Evolutionary conservation across 2,329 filamentous ascomycete genomes (phyloP).

Genomic region (Microdochium paspali): DNA sequence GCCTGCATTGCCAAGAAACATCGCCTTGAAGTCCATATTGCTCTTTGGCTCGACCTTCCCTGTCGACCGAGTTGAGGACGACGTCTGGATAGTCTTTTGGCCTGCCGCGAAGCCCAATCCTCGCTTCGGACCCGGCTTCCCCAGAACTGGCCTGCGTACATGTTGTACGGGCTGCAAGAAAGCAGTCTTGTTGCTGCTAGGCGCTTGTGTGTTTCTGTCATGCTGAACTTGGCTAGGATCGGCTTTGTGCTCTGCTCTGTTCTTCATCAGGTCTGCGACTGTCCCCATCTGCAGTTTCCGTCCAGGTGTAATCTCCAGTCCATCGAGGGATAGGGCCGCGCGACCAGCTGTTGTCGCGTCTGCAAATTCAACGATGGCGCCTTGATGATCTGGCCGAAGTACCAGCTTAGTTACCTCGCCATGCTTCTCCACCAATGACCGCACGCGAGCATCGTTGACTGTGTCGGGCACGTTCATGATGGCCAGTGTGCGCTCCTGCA

Average conservation of each 20-base stretch:
- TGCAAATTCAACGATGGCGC: constrained; percentile 76
- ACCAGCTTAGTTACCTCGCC: constrained; percentile 68
- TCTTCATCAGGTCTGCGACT: constrained; percentile 42
- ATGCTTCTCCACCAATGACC: constrained; percentile 58
- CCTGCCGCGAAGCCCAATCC: constrained; percentile 30
- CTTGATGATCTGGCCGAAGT: constrained; percentile 71
- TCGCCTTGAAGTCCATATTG: constrained; percentile 50
- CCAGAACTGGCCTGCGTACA: constrained; percentile 32
- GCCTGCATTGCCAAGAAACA: constrained; percentile 24
- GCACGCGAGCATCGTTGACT: constrained; percentile 78
- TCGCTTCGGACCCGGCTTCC: constrained; percentile 27
- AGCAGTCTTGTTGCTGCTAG: constrained; percentile 17
- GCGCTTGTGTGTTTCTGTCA: constrained; percentile 21
- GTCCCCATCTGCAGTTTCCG: constrained; percentile 44
- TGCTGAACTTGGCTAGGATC: constrained; percentile 33
- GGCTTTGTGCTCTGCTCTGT: constrained; percentile 23
- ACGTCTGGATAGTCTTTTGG: constrained; percentile 8
- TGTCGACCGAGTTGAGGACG: constrained; percentile 4
- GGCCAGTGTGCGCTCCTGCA: constrained; percentile 62
- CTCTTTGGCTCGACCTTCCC: constrained; percentile 29
- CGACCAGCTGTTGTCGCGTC: constrained; percentile 63
- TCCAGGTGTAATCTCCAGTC: constrained; percentile 40
- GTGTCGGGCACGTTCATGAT: constrained; percentile 86
- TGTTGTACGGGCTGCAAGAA: constrained; percentile 35
- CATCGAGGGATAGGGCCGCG: constrained; percentile 52